Base-by-base conservation (phyloP, 2,329 filamentous ascomycete genomes). In the Cladophialophora yegresii region DNA sequence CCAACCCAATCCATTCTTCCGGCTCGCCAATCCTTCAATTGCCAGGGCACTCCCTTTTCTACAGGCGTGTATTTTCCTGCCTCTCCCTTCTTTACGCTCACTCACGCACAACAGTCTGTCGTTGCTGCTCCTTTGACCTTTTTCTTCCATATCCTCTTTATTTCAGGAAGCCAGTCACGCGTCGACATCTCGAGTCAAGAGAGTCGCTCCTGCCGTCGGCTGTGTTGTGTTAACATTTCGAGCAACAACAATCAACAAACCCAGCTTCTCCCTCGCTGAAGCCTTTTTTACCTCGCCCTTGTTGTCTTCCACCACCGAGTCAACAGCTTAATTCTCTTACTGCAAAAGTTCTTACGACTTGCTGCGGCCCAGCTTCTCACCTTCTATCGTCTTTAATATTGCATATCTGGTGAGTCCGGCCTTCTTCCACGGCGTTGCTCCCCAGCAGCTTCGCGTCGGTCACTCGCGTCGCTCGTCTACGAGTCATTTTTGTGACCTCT, bases 81-180 rank as follows among this genome's bases (percentile, higher is more conserved):
- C 66, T 73, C 75, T 76, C 75, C 73, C 68, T 68, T 74, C 73
- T 71, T 73, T 73, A 43, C 36, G 69, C 67, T 67, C 67, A 68
- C 68, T 57, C 68, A 43, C 58, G 28, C 40, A 57, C 70, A 59
- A 50, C 43, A 71, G 67, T 69, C 70, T 72, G 69, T 70, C 63
- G 69, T 67, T 76, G 73, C 72, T 77, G 75, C 73, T 77, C 58
- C 4, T 43, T 59, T 51, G 40, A 12, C 30, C 45, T 51, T 59
- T 51, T 50, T 40, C 47, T 59, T 53, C 45, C 57, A 36, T 59
- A 63, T 67, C 69, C 69, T 69, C 70, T 71, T 70, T 67, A 63
- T 64, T 67, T 67, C 66, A 69, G 70, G 70, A 28, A 73, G 62
- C 72, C 67, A 72, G 70, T 69, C 64, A 71, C 69, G 66, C 59